A percentile compares a stretch with the other conserved stretches of the same genome.
These are phyloP conservation scores for Aspergillus sp. DNA, from an alignment of 2,329 filamentous ascomycete species.

Conservation along the genomic window DNA sequence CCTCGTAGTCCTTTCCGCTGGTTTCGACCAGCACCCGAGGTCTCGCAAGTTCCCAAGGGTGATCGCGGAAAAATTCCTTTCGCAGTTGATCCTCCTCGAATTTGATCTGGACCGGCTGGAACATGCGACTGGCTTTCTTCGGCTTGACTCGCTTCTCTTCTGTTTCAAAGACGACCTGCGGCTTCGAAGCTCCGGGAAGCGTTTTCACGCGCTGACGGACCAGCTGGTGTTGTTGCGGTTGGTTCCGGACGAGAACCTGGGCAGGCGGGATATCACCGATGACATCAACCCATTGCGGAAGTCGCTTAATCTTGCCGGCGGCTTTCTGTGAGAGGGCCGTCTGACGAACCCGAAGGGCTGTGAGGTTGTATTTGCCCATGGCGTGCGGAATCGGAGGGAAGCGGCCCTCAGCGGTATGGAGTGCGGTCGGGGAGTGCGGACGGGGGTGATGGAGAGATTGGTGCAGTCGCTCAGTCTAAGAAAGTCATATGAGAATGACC, in stretches of 20 bases:
- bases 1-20: constrained; percentile 76
- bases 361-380: constrained; percentile 49
- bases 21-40: constrained; percentile 81
- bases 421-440: background rate
- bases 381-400: constrained; percentile 11
- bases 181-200: constrained; percentile 25
- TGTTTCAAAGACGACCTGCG: constrained; percentile 36
- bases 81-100: constrained; percentile 85
- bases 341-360: constrained; percentile 46
- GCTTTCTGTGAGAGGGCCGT: constrained; percentile 40
- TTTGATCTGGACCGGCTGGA: constrained; percentile 71
- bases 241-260: constrained; percentile 59
- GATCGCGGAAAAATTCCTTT: constrained; percentile 81
- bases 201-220: constrained; percentile 40
- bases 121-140: constrained; percentile 71
- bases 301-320: constrained; percentile 32
- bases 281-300: constrained; percentile 56
- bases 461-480: background rate
- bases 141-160: constrained; percentile 44
- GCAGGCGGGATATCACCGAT: constrained; percentile 59
- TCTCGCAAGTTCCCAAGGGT: constrained; percentile 94
- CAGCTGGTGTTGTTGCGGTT: constrained; percentile 47
- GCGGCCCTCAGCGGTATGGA: constrained; percentile 1
- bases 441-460: background rate
- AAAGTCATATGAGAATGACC: background rate